Evolutionary conservation across 441 rosid species (phyloP).

Genomic region (Gossypium schwendimanii): DNA sequence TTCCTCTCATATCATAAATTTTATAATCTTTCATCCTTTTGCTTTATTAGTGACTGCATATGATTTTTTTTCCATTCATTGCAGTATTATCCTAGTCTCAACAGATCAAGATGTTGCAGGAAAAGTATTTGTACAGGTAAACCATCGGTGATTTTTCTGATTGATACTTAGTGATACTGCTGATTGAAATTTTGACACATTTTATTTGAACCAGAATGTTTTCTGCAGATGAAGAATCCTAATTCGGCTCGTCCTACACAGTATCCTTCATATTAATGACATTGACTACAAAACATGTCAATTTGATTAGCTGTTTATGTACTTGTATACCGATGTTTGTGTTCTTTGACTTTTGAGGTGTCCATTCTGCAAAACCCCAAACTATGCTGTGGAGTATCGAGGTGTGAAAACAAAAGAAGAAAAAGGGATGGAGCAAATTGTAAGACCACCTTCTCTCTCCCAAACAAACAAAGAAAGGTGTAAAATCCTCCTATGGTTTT

Average conservation of each 20-base stretch:
- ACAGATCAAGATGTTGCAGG: slow-evolving; percentile 90
- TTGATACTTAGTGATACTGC: slow-evolving; percentile 2
- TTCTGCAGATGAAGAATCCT: slow-evolving; percentile 98
- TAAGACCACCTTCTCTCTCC: slow-evolving; percentile 30
- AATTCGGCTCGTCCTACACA: slow-evolving; percentile 87
- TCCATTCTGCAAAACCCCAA: slow-evolving; percentile 92
- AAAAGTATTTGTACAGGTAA: slow-evolving; percentile 97
- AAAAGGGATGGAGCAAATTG: slow-evolving; percentile 88
- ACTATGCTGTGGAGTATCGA: slow-evolving; percentile 91
- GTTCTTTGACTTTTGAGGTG: slow-evolving; percentile 63
- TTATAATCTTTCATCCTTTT: no score
- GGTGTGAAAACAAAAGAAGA: slow-evolving; percentile 94
- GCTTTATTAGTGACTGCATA: neutral
- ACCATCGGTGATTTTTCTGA: slow-evolving; percentile 1
- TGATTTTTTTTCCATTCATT: slow-evolving; percentile 6
- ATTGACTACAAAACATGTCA: neutral
- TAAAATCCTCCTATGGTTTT: neutral
- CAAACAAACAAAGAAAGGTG: neutral
- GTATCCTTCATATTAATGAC: slow-evolving; percentile 54
- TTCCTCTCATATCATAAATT: no score
- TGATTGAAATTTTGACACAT: slow-evolving; percentile 19
- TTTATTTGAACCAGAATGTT: slow-evolving; percentile 62
- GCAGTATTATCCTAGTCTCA: slow-evolving; percentile 92
- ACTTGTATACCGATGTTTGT: slow-evolving; percentile 1
- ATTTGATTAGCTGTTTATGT: neutral